Evolutionary conservation across 2,329 filamentous ascomycete species (phyloP), one percentile per base, ranked within the genome.

Genomic region (Conoideocrella luteorostrata): DNA sequence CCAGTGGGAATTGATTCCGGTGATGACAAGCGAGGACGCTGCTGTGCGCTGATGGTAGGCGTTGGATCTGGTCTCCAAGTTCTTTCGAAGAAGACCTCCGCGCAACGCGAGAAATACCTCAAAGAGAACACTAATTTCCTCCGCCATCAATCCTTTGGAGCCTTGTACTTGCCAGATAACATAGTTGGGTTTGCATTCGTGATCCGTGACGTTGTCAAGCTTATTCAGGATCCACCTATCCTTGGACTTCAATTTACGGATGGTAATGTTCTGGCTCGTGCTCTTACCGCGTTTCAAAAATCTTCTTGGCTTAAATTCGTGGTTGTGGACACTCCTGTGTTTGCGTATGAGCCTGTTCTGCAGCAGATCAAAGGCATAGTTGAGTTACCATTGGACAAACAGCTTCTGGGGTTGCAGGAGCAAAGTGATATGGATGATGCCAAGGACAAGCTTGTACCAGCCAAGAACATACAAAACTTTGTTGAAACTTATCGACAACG

Each of bases 341-440:
- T 87, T 55, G 78, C 83, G 0, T 86, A 80, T 44, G 79, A 86
- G 43, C 84, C 84, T 0, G 70, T 88, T 2, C 57, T 88, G 4
- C 60, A 72, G 38, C 70, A 75, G 2, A 63, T 88, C 1, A 73
- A 85, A 54, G 60, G 66, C 0, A 77, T 78, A 20, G 63, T 56
- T 0, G 70, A 79, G 2, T 43, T 86, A 0, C 75, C 82, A 0
- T 62, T 88, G 0, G 64, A 74, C 3, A 57, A 75, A 2, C 65
- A 75, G 24, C 53, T 86, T 0, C 59, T 86, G 4, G 48, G 62
- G 11, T 49, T 60, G 0, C 46, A 44, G 0, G 44, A 48, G 0
- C 38, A 47, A 1, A 36, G 50, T 1, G 10, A 43, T 2, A 42
- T 51, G 0, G 51, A 56, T 2, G 26, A 28, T 17, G n/a, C 10